Base-by-base conservation (phyloP, 495 filamentous ascomycete genomes). In the Neurospora sp. region DNA sequence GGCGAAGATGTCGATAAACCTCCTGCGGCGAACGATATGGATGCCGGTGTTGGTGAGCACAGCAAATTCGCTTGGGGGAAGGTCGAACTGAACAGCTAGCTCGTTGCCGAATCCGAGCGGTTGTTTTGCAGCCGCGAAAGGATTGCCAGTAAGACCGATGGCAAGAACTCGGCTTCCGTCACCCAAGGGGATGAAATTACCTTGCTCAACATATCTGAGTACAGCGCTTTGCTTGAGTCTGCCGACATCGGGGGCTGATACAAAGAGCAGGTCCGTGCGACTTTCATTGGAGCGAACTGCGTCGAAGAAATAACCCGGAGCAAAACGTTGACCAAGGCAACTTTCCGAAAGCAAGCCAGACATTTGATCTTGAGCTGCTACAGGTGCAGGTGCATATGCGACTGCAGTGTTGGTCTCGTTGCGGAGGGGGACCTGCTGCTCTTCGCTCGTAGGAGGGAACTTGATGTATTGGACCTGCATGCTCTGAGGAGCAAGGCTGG, bases 401-500 rank as follows among this genome's bases (percentile, higher is more conserved):
- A 61, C 77, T 48, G 75, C 75, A 39, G 77, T 76, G n/a, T 78
- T 75, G 16, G 41, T 74, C 3, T 80, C 70, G 9, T 77, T 69
- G 39, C 78, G 71, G 69, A 72, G 75, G 42, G 71, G 70, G 77
- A 80, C 22, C 72, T 69, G 53, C 53, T 61, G 53, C 2, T 35
- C 22, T 61, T 61, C 53, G 53, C 59, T 84, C 79, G 35, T 76
- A 74, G 0, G 96, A 10, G 96, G 96, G 71, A 97, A 97, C 76
- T 94, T 96, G 79, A 98, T 90, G 76, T 95, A 94, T 74, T 96
- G 92, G 27, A 98, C 89, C 79, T 97, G 94, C 94, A 99, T 98
- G 82, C 93, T 98, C 69, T 91, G 95, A 4, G 96, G 95, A 0
- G 94, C 89, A 71, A 84, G 86, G 59, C 81, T 86, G 35, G 84